Percentiles rank a stretch among this genome's conserved stretches.
Conservation (phyloP, 108 stramenopile genomes). For the Discostella pseudostelligera region DNA sequence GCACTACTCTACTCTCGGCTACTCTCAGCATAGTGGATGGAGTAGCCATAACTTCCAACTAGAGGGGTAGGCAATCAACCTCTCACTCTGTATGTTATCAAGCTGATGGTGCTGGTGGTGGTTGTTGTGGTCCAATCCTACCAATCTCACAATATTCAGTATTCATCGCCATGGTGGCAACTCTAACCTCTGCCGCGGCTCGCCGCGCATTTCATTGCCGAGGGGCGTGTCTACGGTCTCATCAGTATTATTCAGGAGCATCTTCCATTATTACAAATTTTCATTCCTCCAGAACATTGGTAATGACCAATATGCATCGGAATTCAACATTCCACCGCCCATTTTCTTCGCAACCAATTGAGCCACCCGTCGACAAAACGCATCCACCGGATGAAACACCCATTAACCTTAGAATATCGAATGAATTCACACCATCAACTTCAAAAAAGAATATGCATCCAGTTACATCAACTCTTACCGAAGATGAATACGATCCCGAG, state of each 20-base stretch:
- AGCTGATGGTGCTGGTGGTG: too few relatives aligned
- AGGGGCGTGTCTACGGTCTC: neutral
- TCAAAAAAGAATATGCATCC: conserved; percentile 5
- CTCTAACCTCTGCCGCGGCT: conserved; percentile 4
- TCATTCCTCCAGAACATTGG: neutral
- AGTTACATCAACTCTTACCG: conserved; percentile 1
- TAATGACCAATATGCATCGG: neutral
- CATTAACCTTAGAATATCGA: too few relatives aligned
- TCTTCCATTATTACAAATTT: neutral
- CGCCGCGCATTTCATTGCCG: neutral
- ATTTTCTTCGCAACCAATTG: conserved; percentile 2
- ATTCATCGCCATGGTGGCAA: neutral
- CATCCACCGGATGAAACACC: too few relatives aligned
- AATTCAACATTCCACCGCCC: neutral
- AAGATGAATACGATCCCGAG: conserved; percentile 37
- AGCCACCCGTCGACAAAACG: neutral
- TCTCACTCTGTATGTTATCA: too few relatives aligned
- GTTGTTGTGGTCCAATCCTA: too few relatives aligned
- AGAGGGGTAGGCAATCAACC: too few relatives aligned
- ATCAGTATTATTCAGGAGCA: neutral
- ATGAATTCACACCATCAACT: conserved; percentile 5
- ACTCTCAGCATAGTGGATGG: too few relatives aligned
- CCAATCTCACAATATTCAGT: too few relatives aligned
- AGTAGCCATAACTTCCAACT: too few relatives aligned
- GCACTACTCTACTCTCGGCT: too few relatives aligned